Conservation (phyloP, 495 filamentous ascomycete species). For the Choiromyces venosus region DNA sequence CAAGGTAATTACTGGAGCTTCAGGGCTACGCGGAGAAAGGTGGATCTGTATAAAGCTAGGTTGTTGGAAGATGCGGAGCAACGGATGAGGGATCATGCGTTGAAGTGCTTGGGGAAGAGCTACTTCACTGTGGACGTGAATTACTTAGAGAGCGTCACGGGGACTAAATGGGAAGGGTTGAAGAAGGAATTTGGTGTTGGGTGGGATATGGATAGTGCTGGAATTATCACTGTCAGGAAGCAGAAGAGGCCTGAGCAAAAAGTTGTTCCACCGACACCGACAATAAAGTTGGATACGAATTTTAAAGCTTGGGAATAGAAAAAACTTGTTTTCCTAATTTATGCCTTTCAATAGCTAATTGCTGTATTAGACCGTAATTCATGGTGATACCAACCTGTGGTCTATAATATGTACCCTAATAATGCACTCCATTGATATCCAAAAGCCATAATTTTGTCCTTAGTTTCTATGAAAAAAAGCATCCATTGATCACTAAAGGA, state of each 20-base stretch:
- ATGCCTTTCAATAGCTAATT: background rate
- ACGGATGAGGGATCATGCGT: constrained; percentile 60
- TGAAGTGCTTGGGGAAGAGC: constrained; percentile 75
- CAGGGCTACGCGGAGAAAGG: constrained; percentile 61
- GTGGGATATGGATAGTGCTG: constrained; percentile 64
- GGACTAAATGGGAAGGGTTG: constrained; percentile 62
- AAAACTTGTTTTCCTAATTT: background rate
- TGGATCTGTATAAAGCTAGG: constrained; percentile 68
- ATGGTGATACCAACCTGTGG: background rate
- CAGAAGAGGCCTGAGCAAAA: constrained; percentile 48
- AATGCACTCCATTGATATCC: background rate
- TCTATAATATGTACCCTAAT: background rate
- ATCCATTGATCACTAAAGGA: constrained; percentile 3
- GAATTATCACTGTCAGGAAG: constrained; percentile 65
- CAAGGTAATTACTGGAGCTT: constrained; percentile 79
- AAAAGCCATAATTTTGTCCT: background rate
- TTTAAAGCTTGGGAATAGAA: constrained; percentile 31
- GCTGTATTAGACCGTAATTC: background rate
- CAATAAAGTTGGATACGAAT: constrained; percentile 10
- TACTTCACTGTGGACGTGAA: constrained; percentile 68
- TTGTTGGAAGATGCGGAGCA: constrained; percentile 77
- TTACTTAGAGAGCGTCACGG: constrained; percentile 60
- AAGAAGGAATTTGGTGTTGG: constrained; percentile 61
- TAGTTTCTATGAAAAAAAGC: background rate
- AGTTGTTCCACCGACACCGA: background rate